A percentile compares a stretch with the other conserved stretches of the same genome.
phyloP scores from a whole-genome alignment of 73 alveolate species.

The Symbiodinium natans region DNA sequence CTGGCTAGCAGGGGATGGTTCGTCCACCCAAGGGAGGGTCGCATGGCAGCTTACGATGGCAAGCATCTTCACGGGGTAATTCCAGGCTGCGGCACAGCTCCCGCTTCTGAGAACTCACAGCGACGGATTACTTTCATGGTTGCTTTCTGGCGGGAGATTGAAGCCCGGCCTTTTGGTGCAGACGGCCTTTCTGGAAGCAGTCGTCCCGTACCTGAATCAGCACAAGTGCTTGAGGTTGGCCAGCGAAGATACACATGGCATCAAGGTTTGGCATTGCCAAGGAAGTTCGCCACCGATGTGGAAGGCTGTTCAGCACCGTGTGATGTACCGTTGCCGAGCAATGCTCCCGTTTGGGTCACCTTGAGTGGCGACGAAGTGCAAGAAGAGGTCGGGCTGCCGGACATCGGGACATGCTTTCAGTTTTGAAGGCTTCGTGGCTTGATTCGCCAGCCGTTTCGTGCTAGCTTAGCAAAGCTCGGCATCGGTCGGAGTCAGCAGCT shows the following conservation, averaged over 20 bases:
- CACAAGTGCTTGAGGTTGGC: neutral
- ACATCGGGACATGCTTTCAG: slow-evolving; percentile 39
- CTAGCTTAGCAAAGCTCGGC: no score
- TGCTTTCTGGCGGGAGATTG: slow-evolving; percentile 56
- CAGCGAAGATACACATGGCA: slow-evolving; percentile 47
- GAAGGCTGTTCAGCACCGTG: neutral
- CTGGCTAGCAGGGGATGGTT: slow-evolving; percentile 69
- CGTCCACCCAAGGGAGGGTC: slow-evolving; percentile 29
- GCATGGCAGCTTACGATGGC: slow-evolving; percentile 49
- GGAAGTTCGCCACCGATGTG: neutral
- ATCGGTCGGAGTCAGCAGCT: no score
- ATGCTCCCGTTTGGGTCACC: neutral
- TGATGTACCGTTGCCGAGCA: neutral
- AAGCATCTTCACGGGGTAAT: slow-evolving; percentile 50
- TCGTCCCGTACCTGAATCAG: slow-evolving; percentile 29
- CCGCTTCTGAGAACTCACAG: neutral
- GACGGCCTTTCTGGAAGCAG: slow-evolving; percentile 89
- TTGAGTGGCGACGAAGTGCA: neutral
- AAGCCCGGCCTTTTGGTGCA: slow-evolving; percentile 16
- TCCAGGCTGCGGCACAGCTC: slow-evolving; percentile 79
- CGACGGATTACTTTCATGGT: slow-evolving; percentile 60
- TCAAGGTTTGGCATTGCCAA: slow-evolving; percentile 17
- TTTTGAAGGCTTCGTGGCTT: neutral
- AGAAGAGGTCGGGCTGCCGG: slow-evolving; percentile 34
- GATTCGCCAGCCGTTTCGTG: no score